Percentiles rank a stretch among this genome's conserved stretches.
These are phyloP conservation scores for Gossypium thurberi DNA, from an alignment of 345 rosid species.

Conservation along the genomic window DNA sequence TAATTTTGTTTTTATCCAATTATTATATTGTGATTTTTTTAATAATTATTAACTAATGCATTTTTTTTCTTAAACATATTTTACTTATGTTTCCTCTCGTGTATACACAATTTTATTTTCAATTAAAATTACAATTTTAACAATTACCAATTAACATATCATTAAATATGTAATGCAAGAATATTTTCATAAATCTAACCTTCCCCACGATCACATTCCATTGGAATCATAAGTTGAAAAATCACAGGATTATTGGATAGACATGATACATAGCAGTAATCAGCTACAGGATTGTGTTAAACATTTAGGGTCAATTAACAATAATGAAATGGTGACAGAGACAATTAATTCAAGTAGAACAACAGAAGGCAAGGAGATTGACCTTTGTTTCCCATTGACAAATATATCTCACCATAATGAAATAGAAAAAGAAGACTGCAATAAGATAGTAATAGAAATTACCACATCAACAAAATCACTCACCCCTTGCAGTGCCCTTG, in stretches of 20 bases:
- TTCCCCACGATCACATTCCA: no score
- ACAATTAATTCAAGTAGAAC: not conserved
- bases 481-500: conserved; percentile 92
- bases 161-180: no score
- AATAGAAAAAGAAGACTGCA: not conserved
- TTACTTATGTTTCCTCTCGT: no score
- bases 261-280: not conserved
- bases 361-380: not conserved
- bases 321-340: not conserved
- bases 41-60: no score
- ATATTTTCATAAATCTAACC: no score
- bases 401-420: not conserved
- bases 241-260: not conserved
- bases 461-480: conserved; percentile 16
- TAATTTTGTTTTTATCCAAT: no score
- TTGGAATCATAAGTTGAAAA: not conserved
- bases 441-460: not conserved
- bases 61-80: no score
- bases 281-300: not conserved
- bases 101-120: no score
- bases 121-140: no score
- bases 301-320: not conserved
- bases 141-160: no score
- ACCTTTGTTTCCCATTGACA: not conserved
- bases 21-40: no score